Percentiles rank a stretch among this genome's conserved stretches.
These are phyloP conservation scores for Ogataea saltuana DNA, from an alignment of 805 yeast genomes.

Conservation along the genomic window DNA sequence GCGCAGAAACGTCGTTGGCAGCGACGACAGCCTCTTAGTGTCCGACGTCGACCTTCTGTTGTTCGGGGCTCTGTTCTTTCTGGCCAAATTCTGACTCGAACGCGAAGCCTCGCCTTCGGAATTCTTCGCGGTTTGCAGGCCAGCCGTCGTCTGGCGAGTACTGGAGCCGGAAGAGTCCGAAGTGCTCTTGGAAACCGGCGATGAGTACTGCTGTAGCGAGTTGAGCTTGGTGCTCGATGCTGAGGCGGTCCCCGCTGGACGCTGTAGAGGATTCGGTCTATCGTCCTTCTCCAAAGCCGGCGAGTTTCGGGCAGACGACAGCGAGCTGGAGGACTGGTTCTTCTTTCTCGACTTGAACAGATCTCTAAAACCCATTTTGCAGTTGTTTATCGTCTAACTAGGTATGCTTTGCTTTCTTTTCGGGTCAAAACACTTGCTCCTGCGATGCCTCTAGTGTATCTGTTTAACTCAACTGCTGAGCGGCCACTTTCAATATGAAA, in stretches of 20 bases:
- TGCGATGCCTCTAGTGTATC: too few relatives aligned
- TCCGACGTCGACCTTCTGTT: conserved; percentile 13
- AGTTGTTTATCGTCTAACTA: too few relatives aligned
- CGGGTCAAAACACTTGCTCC: too few relatives aligned
- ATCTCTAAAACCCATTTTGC: conserved; percentile 19
- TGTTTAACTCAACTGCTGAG: too few relatives aligned
- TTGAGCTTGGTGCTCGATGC: not conserved
- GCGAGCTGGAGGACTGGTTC: conserved; percentile 4
- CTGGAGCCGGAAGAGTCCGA: not conserved
- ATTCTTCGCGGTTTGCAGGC: not conserved
- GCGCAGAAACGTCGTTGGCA: conserved; percentile 34
- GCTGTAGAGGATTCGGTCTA: not conserved
- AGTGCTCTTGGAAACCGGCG: conserved; percentile 1
- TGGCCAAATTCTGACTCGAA: conserved; percentile 4
- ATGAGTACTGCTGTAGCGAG: not conserved
- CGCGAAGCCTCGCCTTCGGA: not conserved
- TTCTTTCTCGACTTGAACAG: conserved; percentile 14
- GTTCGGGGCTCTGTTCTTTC: not conserved
- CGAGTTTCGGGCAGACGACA: not conserved
- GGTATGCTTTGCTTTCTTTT: not conserved
- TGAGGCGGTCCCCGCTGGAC: not conserved
- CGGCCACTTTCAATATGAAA: too few relatives aligned
- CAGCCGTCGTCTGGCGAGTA: not conserved
- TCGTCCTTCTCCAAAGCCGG: not conserved
- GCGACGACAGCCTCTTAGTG: conserved; percentile 29